Conservation (phyloP, 164 flowering plant genomes). For the Umbilicus rupestris region DNA sequence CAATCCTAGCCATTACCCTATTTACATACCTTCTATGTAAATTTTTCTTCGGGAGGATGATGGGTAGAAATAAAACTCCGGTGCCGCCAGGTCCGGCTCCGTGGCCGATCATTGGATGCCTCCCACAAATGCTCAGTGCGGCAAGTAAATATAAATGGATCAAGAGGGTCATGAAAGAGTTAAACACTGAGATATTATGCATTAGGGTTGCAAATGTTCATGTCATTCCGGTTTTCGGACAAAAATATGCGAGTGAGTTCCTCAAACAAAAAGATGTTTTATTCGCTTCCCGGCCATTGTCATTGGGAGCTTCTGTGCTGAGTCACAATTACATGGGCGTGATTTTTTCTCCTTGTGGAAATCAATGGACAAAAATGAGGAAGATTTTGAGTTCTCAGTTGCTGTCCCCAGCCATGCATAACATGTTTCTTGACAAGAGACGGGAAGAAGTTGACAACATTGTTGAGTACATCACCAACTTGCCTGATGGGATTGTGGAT, state of each 20-base stretch:
- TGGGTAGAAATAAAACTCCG: background rate
- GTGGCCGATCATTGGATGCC: constrained; percentile 3
- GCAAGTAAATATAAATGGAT: background rate
- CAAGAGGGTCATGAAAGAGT: background rate
- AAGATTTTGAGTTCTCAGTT: background rate
- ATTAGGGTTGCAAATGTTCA: background rate
- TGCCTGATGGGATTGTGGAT: no score
- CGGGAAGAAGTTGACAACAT: constrained; percentile 5
- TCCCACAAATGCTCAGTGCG: background rate
- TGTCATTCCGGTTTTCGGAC: background rate
- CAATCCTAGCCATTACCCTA: background rate
- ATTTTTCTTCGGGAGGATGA: background rate
- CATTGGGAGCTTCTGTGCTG: background rate
- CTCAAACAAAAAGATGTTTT: background rate
- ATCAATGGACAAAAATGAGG: constrained; percentile 10
- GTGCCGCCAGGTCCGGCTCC: background rate
- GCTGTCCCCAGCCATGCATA: background rate
- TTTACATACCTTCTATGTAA: background rate
- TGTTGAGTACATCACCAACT: background rate
- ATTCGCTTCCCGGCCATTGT: background rate
- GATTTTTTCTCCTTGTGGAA: background rate
- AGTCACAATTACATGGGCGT: background rate
- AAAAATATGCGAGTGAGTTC: background rate
- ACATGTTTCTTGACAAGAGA: background rate
- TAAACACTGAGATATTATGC: background rate